A percentile compares a stretch with the other conserved stretches of the same genome.
Evolutionary conservation across 345 rosid genomes (phyloP).

Genomic region (Populus pruinosa): DNA sequence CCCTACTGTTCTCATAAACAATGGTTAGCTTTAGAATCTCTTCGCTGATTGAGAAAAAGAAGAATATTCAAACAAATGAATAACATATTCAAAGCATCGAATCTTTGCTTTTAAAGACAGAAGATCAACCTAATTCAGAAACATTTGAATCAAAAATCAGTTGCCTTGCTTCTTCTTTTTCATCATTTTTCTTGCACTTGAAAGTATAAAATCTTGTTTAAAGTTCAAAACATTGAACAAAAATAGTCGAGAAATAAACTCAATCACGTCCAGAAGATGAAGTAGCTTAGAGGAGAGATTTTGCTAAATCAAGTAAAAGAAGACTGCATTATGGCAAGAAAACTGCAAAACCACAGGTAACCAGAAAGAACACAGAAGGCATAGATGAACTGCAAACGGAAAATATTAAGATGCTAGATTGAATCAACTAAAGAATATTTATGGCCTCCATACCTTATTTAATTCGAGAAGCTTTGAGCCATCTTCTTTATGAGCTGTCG

Average conservation of each 20-base stretch:
- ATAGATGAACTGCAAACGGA: neutral
- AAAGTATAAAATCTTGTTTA: neutral
- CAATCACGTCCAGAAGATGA: neutral
- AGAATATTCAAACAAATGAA: neutral
- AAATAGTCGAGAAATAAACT: neutral
- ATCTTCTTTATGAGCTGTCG: conserved; percentile 77
- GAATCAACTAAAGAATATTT: conserved; percentile 1
- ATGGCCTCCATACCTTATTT: conserved; percentile 50
- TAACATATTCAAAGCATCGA: too few species aligned
- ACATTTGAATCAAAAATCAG: neutral
- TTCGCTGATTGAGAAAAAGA: neutral
- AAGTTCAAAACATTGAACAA: neutral
- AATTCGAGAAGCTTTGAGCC: conserved; percentile 83
- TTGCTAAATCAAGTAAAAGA: neutral
- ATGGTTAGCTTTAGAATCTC: neutral
- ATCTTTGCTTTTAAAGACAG: neutral
- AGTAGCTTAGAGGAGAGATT: neutral
- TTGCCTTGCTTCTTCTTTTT: neutral
- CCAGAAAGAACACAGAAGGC: neutral
- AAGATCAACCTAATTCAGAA: neutral
- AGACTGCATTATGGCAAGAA: neutral
- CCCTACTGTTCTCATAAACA: neutral
- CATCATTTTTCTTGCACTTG: neutral
- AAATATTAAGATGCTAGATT: neutral
- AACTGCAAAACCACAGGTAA: neutral